A percentile compares a stretch with the other conserved stretches of the same genome.
phyloP scores from a whole-genome alignment of 2,329 filamentous ascomycete genomes.

The Chalaropsis thielavioides region DNA sequence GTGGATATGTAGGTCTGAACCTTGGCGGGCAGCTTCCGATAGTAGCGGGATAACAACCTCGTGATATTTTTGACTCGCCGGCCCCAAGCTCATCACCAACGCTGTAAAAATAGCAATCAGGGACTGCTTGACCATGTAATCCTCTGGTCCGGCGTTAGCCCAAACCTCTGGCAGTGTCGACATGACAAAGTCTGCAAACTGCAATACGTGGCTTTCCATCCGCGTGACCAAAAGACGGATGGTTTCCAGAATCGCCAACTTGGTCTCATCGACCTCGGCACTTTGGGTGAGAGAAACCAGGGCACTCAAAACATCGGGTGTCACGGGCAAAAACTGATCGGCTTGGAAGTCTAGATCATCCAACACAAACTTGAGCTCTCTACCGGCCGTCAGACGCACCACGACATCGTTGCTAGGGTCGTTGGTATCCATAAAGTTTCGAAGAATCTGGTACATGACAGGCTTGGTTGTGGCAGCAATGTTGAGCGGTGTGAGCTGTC shows the following conservation, averaged over 20 bases:
- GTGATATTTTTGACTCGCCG: constrained; percentile 65
- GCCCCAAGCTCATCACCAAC: constrained; percentile 73
- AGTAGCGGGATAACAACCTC: constrained; percentile 69
- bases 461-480: constrained; percentile 52
- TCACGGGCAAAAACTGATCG: constrained; percentile 62
- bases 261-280: constrained; percentile 72
- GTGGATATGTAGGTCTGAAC: constrained; percentile 62
- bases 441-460: constrained; percentile 76
- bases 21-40: constrained; percentile 59
- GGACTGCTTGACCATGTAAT: constrained; percentile 86
- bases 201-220: constrained; percentile 56
- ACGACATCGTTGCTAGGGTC: constrained; percentile 79
- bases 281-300: constrained; percentile 67
- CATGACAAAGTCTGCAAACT: constrained; percentile 68
- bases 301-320: constrained; percentile 54
- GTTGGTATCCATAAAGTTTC: constrained; percentile 63
- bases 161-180: constrained; percentile 66
- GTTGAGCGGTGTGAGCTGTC: constrained; percentile 76
- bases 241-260: constrained; percentile 78
- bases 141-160: constrained; percentile 64
- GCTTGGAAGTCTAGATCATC: constrained; percentile 74
- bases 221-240: constrained; percentile 67
- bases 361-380: constrained; percentile 65
- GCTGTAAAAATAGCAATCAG: constrained; percentile 76
- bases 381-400: constrained; percentile 77